phyloP scores from a whole-genome alignment of 139 green algal genomes.

The Picochlorum sp. region DNA sequence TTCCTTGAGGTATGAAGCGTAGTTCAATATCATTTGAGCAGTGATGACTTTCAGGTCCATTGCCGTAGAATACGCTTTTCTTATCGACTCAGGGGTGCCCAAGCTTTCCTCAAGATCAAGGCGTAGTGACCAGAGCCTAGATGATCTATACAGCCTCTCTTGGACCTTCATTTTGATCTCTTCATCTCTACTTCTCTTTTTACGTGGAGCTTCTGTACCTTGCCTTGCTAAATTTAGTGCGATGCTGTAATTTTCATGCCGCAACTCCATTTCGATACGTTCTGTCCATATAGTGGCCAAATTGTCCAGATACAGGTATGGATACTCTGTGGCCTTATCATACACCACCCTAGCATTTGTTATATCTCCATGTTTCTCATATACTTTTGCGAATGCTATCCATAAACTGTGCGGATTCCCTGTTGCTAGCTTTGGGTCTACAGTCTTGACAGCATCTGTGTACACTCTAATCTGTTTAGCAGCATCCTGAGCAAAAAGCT shows the following conservation, averaged over 20 bases:
- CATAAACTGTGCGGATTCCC: slow-evolving; percentile 82
- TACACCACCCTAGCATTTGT: slow-evolving; percentile 86
- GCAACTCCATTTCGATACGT: slow-evolving; percentile 95
- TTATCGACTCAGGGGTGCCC: slow-evolving; percentile 71
- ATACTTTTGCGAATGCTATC: slow-evolving; percentile 92
- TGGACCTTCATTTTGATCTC: slow-evolving; percentile 68
- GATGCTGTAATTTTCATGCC: slow-evolving; percentile 77
- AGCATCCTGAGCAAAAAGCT: slow-evolving; percentile 82
- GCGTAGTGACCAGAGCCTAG: slow-evolving; percentile 78
- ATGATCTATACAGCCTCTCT: slow-evolving; percentile 67
- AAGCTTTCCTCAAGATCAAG: slow-evolving; percentile 93
- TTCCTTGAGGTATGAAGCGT: slow-evolving; percentile 81
- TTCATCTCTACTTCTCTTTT: slow-evolving; percentile 31
- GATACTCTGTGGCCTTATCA: slow-evolving; percentile 71
- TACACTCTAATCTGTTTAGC: slow-evolving; percentile 85
- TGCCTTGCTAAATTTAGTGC: slow-evolving; percentile 71
- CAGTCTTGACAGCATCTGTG: slow-evolving; percentile 87
- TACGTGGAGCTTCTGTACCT: slow-evolving; percentile 46
- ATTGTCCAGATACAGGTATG: slow-evolving; percentile 88
- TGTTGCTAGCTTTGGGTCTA: slow-evolving; percentile 71
- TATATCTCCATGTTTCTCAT: slow-evolving; percentile 90
- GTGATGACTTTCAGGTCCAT: slow-evolving; percentile 89
- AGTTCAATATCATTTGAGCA: slow-evolving; percentile 97
- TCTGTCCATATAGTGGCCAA: slow-evolving; percentile 90
- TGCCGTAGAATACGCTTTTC: slow-evolving; percentile 77